phyloP scores from a whole-genome alignment of 148 eudicot species.

The Polygonum aviculare region DNA sequence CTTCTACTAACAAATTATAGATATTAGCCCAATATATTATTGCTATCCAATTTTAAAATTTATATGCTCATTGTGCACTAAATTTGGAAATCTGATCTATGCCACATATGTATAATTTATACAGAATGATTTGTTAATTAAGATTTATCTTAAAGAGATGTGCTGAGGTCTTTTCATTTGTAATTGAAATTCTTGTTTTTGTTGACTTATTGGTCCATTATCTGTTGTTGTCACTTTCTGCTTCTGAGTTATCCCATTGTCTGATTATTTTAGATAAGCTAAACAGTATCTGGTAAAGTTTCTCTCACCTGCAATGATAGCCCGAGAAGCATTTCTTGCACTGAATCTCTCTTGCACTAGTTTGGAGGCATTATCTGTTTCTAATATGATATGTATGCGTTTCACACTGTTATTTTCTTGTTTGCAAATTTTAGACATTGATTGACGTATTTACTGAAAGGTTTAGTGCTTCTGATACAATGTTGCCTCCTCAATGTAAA shows the following conservation, averaged over 20 bases:
- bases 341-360: background rate
- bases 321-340: background rate
- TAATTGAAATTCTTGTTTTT: too few relatives aligned
- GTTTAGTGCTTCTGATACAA: background rate
- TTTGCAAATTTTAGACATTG: background rate
- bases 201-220: background rate
- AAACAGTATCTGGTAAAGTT: background rate
- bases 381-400: background rate
- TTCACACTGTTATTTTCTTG: background rate
- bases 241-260: background rate
- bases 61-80: background rate
- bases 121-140: background rate
- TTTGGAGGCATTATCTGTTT: background rate
- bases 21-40: background rate
- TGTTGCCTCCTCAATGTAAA: background rate
- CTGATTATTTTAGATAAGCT: background rate
- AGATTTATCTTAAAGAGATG: background rate
- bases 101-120: background rate
- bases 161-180: background rate
- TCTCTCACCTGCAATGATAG: background rate
- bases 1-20: background rate
- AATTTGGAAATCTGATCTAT: background rate
- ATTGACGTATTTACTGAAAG: background rate
- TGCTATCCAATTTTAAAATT: background rate
- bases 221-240: background rate